These are phyloP conservation scores for Marsdenia floribunda DNA, from an alignment of 257 asterid genomes.

Conservation along the genomic window DNA sequence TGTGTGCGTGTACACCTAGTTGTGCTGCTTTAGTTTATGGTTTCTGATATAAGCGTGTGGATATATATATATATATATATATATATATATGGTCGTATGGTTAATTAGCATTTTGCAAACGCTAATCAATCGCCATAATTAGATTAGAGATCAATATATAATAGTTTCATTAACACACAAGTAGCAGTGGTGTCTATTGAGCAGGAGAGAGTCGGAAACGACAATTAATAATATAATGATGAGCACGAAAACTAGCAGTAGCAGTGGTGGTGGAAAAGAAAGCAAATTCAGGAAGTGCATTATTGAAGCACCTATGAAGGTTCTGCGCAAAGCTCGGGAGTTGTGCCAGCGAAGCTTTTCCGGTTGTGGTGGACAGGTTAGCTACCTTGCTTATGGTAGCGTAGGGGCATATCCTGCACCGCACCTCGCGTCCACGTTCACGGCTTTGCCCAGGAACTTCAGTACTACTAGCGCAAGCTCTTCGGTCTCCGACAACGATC, in stretches of 20 bases:
- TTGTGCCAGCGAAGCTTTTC: constrained; percentile 36
- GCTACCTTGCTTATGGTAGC: constrained; percentile 8
- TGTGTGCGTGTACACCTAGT: too few species aligned
- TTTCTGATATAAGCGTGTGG: too few species aligned
- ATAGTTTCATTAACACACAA: too few species aligned
- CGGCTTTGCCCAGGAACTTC: constrained; percentile 31
- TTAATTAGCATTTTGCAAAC: too few species aligned
- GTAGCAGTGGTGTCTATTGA: too few species aligned
- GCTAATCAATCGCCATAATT: too few species aligned
- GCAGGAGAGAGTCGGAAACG: too few species aligned
- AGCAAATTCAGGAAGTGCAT: constrained; percentile 32
- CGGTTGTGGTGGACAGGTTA: constrained; percentile 35
- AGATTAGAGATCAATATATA: too few species aligned
- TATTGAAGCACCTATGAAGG: constrained; percentile 28
- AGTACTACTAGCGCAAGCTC: constrained; percentile 23
- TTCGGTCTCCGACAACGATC: constrained; percentile 30
- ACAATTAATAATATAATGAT: background rate
- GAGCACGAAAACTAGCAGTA: background rate
- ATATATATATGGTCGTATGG: too few species aligned
- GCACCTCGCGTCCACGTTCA: background rate
- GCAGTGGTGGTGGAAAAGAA: background rate
- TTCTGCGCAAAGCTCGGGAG: constrained; percentile 42
- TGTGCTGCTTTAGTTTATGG: too few species aligned
- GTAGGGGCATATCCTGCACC: constrained; percentile 32
- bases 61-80: too few species aligned